Conservation (phyloP, 1,284 basidiomycete genomes). For the Ganoderma leucocontextum region DNA sequence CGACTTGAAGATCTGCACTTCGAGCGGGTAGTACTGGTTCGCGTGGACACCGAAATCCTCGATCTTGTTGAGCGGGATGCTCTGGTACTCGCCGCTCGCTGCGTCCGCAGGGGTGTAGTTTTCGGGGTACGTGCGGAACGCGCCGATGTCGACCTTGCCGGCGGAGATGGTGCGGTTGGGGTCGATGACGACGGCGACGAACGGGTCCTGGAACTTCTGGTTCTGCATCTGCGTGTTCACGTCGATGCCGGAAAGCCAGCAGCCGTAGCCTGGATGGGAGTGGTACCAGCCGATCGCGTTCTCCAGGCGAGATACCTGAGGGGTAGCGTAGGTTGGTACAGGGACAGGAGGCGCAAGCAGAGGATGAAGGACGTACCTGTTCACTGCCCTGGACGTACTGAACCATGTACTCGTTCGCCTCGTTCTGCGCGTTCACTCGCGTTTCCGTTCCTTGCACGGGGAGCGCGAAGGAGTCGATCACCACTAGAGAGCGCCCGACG, state of each 20-base stretch:
- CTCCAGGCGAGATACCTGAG: conserved; percentile 82
- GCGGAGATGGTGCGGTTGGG: conserved; percentile 98
- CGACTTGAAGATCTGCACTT: conserved; percentile 95
- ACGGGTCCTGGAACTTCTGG: conserved; percentile 95
- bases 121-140: conserved; percentile 96
- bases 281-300: conserved; percentile 99
- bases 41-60: conserved; percentile 99
- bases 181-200: conserved; percentile 97
- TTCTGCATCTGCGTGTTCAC: conserved; percentile 96
- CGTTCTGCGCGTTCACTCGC: conserved; percentile 94
- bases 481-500: conserved; percentile 84
- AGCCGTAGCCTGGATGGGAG: conserved; percentile 97
- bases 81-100: conserved; percentile 87
- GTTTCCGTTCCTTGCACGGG: conserved; percentile 99
- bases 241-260: conserved; percentile 97
- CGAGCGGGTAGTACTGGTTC: conserved; percentile 94
- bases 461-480: conserved; percentile 96
- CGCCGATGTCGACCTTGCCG: conserved; percentile 98
- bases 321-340: not conserved
- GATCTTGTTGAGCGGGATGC: conserved; percentile 93
- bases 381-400: conserved; percentile 86
- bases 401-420: conserved; percentile 99
- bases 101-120: conserved; percentile 84
- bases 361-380: conserved; percentile 56
- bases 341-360: not conserved